Base-by-base conservation (phyloP, 169 alveolate genomes). In the Babesia gibsoni region DNA sequence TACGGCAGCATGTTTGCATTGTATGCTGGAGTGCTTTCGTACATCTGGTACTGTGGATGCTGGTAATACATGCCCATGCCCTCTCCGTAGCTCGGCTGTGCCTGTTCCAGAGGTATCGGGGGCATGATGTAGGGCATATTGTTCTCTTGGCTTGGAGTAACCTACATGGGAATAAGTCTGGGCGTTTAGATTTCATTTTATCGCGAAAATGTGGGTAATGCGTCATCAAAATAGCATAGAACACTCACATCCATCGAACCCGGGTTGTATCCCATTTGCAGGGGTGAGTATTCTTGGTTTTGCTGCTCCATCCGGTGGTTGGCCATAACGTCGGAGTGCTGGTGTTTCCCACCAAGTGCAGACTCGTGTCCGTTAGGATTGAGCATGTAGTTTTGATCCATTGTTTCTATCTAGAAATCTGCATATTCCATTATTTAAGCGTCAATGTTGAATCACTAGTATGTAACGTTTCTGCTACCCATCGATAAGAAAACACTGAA, bases 121-220 rank as follows among this genome's bases (percentile, higher is more conserved):
- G 68, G 84, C 63, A 64, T 73, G 49, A 65, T 56, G 48, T 73
- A 73, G 5, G 53, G 59, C 48, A 49, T 73, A 33, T 56, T 66
- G 12, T 48, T 48, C 22, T 29, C 72, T 32, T 61, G 72, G 4
- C 7, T 42, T 7, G 72, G 43, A 14, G 46, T 42, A 33, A 61
- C 33, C 72, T 61, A 58, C 29, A n/a, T n/a, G n/a, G n/a, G n/a
- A n/a, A n/a, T n/a, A n/a, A n/a, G n/a, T n/a, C n/a, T n/a, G n/a
- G n/a, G n/a, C n/a, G n/a, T n/a, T n/a, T n/a, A n/a, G n/a, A n/a
- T n/a, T n/a, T n/a, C n/a, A n/a, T n/a, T n/a, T n/a, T n/a, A n/a
- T n/a, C n/a, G n/a, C n/a, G n/a, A n/a, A n/a, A n/a, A n/a, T n/a
- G n/a, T n/a, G n/a, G n/a, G n/a, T n/a, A n/a, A n/a, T n/a, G n/a